These are phyloP conservation scores for Pseudocercospora crystallina DNA, from an alignment of 2,329 filamentous ascomycete species.

Conservation along the genomic window DNA sequence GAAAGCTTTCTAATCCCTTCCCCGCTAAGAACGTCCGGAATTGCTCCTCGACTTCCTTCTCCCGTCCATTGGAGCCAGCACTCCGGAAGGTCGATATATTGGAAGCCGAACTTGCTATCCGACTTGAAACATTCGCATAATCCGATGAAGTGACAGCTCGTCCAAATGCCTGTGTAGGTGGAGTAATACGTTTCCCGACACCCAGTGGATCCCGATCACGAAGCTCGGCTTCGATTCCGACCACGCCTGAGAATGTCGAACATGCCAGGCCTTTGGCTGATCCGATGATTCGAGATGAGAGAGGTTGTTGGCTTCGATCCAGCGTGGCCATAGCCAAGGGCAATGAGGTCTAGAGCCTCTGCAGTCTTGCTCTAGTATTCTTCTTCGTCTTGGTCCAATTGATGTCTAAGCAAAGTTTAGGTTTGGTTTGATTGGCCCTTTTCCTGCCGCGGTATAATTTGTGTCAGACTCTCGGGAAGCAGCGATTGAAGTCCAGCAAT, in stretches of 20 bases:
- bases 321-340: background rate
- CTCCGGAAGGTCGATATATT: background rate
- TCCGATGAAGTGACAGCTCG: conserved; percentile 1
- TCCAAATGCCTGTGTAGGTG: background rate
- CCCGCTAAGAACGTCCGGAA: no score
- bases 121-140: background rate
- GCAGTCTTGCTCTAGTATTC: background rate
- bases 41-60: background rate
- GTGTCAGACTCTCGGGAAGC: background rate
- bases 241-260: conserved; percentile 15
- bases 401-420: conserved; percentile 1
- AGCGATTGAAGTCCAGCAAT: no score
- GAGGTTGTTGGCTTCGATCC: background rate
- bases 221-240: conserved; percentile 16
- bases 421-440: background rate
- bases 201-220: conserved; percentile 1
- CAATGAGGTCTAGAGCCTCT: background rate
- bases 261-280: conserved; percentile 16
- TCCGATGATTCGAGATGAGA: conserved; percentile 9
- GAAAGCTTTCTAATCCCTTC: background rate
- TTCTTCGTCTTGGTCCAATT: background rate
- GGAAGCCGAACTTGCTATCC: background rate
- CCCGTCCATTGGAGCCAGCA: background rate
- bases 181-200: conserved; percentile 10
- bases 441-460: background rate